Percentiles rank a stretch among this genome's conserved stretches.
These are phyloP conservation scores for Diaporthe sp. DNA, from an alignment of 2,329 filamentous ascomycete genomes.

Conservation along the genomic window DNA sequence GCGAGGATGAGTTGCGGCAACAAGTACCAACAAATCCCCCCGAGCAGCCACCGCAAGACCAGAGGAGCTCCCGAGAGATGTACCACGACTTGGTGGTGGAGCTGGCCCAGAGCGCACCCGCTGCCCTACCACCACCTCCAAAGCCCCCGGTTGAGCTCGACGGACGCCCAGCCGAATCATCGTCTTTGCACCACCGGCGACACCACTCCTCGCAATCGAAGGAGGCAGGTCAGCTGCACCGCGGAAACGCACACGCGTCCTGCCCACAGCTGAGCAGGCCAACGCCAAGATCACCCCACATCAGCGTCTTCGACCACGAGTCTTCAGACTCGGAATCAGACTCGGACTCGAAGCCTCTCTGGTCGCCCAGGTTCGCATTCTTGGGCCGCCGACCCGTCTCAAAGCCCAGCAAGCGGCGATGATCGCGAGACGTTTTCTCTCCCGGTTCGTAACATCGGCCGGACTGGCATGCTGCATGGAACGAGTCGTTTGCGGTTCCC, in stretches of 20 bases:
- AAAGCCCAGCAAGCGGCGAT: slow-evolving; percentile 2
- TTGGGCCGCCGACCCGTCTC: slow-evolving; percentile 4
- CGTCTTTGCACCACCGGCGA: neutral
- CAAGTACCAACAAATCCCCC: neutral
- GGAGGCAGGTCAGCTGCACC: neutral
- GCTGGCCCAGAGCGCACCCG: slow-evolving; percentile 16
- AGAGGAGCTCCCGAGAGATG: slow-evolving; percentile 10
- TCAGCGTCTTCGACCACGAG: slow-evolving; percentile 18
- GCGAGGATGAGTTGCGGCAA: neutral
- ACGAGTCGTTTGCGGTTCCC: neutral
- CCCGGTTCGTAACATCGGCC: neutral
- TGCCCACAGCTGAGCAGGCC: neutral
- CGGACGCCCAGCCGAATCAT: neutral
- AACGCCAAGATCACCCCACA: neutral
- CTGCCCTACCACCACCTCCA: neutral
- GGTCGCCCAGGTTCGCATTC: slow-evolving; percentile 3
- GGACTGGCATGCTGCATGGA: neutral
- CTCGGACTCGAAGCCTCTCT: slow-evolving; percentile 15
- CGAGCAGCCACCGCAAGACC: slow-evolving; percentile 10
- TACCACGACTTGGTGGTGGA: slow-evolving; percentile 22
- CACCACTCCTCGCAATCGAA: neutral
- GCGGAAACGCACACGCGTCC: neutral
- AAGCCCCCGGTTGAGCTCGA: neutral
- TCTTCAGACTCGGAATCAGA: slow-evolving; percentile 23
- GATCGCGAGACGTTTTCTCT: neutral